Conservation (phyloP, 352 stramenopile genomes). For the Elongisporangium anandrum region DNA sequence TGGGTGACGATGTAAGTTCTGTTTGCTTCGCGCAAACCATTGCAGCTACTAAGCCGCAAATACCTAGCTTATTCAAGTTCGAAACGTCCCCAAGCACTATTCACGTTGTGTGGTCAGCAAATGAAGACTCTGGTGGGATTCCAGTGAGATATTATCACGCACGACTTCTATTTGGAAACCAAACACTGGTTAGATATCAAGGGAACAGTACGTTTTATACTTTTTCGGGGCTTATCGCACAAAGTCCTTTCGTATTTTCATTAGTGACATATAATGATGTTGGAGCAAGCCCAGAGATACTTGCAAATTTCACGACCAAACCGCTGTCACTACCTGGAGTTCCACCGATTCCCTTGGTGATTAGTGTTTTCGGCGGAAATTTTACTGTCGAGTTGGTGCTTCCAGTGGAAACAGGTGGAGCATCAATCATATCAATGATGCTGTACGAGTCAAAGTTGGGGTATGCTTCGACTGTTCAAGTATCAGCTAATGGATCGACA, state of each 20-base stretch:
- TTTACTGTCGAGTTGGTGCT: constrained; percentile 39
- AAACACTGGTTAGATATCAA: constrained; percentile 11
- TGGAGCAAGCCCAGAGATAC: constrained; percentile 20
- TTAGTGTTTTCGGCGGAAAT: constrained; percentile 50
- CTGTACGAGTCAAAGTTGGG: constrained; percentile 34
- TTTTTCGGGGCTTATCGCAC: constrained; percentile 33
- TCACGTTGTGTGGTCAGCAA: constrained; percentile 26
- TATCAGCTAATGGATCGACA: constrained; percentile 1
- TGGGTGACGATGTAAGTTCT: constrained; percentile 35
- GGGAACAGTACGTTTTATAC: constrained; percentile 13
- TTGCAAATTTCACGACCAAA: constrained; percentile 18
- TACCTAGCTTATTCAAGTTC: constrained; percentile 10
- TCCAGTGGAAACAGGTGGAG: constrained; percentile 43
- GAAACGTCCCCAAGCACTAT: constrained; percentile 27
- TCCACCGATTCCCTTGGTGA: constrained; percentile 18
- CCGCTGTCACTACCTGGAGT: constrained; percentile 12
- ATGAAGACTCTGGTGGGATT: constrained; percentile 41
- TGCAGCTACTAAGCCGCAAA: constrained; percentile 27
- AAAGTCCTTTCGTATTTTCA: constrained; percentile 25
- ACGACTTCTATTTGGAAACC: constrained; percentile 17
- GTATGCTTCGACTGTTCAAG: constrained; percentile 13
- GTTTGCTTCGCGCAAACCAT: constrained; percentile 26
- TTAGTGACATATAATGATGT: constrained; percentile 29
- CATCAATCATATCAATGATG: constrained; percentile 23
- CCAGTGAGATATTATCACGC: constrained; percentile 31